Base-by-base conservation (phyloP, 768 basidiomycete genomes). In the Pisolithus microcarpus region DNA sequence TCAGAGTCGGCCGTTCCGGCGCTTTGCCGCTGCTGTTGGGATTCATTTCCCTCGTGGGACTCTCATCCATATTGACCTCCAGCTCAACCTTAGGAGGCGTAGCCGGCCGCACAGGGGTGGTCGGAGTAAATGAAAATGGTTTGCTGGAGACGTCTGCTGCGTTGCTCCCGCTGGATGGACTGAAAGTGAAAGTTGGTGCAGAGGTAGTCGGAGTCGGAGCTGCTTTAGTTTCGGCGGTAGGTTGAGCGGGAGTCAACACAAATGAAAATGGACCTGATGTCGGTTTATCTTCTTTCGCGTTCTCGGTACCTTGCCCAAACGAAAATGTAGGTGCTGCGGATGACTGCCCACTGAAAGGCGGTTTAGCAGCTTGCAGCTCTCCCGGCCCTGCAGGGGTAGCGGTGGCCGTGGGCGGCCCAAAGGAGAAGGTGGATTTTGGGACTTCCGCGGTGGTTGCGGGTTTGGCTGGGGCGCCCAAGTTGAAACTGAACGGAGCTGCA, bases 21-120 rank as follows among this genome's bases (percentile, higher is more conserved):
- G 71, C 73, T 50, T 69, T 70, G 38, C 55, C 34, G 30, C 39
- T 55, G 15, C 69, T 68, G 53, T 74, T 78, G 21, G 68, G 55
- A 44, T 77, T 76, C 59, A 79, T 68, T 8, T 84, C 83, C 52
- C 85, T 74, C 3, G 78, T 80, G 1, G 87, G 87, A 56, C 87
- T 90, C 65, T 89, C 87, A 38, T 90, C 87, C 87, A 90, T 90
- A 50, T 69, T 78, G 56, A 85, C 78, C 52, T 87, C 87, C 45
- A 82, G 76, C 42, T 82, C 83, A 31, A 72, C 71, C 51, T 73
- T 79, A 2, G 87, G 87, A 9, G 85, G 85, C 0, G 85, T 87
- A 5, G 71, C 67, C n/a, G 85, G 74, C 19, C 82, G 72, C 24
- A 72, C 64, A 40, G 65, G 42, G 10, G 69, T 56, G 11, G 74